These are phyloP conservation scores for Vitis hybrid DNA, from an alignment of 177 flowering plant genomes.

Conservation along the genomic window DNA sequence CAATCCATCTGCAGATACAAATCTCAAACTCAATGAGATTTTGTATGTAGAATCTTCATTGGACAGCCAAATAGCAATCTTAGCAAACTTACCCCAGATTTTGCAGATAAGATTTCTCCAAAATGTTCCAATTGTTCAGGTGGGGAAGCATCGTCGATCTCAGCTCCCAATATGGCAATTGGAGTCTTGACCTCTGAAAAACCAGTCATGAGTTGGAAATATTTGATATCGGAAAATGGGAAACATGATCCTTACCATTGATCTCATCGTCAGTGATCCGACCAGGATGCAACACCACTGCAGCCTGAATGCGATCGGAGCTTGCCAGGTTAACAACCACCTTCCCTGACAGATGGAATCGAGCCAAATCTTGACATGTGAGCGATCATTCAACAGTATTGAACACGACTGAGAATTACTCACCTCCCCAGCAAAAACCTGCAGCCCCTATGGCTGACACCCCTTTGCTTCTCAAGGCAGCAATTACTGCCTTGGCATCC, in stretches of 20 bases:
- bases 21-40: background rate
- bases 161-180: constrained; percentile 67
- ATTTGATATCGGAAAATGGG: background rate
- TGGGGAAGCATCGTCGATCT: constrained; percentile 53
- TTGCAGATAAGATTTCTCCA: constrained; percentile 17
- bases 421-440: no score
- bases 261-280: constrained; percentile 20
- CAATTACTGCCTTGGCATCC: no score
- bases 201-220: background rate
- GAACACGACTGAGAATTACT: no score
- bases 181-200: constrained; percentile 62
- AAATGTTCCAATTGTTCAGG: constrained; percentile 51
- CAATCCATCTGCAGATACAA: constrained; percentile 20
- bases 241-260: constrained; percentile 17
- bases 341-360: constrained; percentile 4
- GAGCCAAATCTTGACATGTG: no score
- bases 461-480: no score
- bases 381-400: no score
- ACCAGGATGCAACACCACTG: constrained; percentile 32
- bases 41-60: background rate
- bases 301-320: constrained; percentile 19
- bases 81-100: constrained; percentile 16
- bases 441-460: no score
- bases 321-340: constrained; percentile 21
- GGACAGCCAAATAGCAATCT: background rate